These are phyloP conservation scores for Piedraia hortae DNA, from an alignment of 2,329 filamentous ascomycete genomes.

Conservation along the genomic window DNA sequence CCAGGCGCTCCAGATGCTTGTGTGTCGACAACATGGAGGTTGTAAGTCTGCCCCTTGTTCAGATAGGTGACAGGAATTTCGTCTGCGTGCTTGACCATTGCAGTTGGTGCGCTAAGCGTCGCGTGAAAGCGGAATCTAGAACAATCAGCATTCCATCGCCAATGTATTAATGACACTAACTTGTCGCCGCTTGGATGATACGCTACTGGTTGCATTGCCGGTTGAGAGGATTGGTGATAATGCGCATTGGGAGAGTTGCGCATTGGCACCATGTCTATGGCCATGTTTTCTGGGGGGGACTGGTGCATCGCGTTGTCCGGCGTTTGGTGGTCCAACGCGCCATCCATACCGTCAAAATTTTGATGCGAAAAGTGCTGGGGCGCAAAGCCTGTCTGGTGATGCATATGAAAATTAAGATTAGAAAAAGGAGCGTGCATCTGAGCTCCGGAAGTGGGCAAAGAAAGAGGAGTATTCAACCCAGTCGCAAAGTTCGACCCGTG, in stretches of 20 bases:
- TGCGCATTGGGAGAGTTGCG: conserved; percentile 32
- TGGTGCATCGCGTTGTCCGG: conserved; percentile 29
- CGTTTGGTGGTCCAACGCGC: conserved; percentile 33
- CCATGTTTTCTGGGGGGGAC: too few relatives aligned
- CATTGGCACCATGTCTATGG: conserved; percentile 31
- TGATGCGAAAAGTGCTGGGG: conserved; percentile 60
- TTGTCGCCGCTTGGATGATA: conserved; percentile 19
- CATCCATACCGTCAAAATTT: conserved; percentile 50
- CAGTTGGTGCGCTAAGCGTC: conserved; percentile 76
- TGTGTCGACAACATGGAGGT: conserved; percentile 59
- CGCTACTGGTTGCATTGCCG: conserved; percentile 19
- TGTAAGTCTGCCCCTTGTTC: conserved; percentile 91
- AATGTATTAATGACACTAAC: conserved; percentile 11
- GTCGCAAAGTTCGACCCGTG: conserved; percentile 47
- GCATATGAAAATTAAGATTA: conserved; percentile 40
- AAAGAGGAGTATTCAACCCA: conserved; percentile 54
- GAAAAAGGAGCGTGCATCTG: conserved; percentile 33
- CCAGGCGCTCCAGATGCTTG: conserved; percentile 31
- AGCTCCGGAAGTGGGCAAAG: conserved; percentile 45
- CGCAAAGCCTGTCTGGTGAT: conserved; percentile 30
- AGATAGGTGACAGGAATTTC: conserved; percentile 95
- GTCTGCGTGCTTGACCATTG: conserved; percentile 72
- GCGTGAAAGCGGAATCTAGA: conserved; percentile 61
- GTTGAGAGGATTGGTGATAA: conserved; percentile 21
- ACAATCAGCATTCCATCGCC: conserved; percentile 6